A percentile compares a stretch with the other conserved stretches of the same genome.
Conservation (phyloP, 2,329 filamentous ascomycete species). For the Aureobasidium leucospermi region DNA sequence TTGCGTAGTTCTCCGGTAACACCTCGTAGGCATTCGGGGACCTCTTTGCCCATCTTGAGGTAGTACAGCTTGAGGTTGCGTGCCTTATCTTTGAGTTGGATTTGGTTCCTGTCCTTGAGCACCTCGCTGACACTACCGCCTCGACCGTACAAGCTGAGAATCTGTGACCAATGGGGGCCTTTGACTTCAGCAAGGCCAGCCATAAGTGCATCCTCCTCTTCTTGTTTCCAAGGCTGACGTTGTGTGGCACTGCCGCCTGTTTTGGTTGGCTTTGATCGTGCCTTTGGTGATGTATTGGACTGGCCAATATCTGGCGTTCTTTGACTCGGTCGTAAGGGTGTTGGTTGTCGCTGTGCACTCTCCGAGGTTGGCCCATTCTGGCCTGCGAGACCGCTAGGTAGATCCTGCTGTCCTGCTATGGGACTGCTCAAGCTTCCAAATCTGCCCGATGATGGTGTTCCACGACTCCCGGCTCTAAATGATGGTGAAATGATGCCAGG, state of each 20-base stretch:
- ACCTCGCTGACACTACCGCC: conserved; percentile 75
- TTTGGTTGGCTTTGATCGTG: conserved; percentile 45
- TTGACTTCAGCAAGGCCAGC: conserved; percentile 80
- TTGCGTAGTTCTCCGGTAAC: conserved; percentile 89
- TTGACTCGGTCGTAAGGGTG: conserved; percentile 18
- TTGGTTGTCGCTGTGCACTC: conserved; percentile 4
- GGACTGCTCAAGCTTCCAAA: conserved; percentile 1
- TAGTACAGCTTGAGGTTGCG: conserved; percentile 87
- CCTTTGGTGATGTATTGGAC: conserved; percentile 26
- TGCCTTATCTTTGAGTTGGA: conserved; percentile 88
- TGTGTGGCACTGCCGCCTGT: conserved; percentile 5
- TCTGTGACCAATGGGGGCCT: conserved; percentile 89
- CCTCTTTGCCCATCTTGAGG: conserved; percentile 82
- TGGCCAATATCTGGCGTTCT: conserved; percentile 15
- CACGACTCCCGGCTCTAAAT: neutral
- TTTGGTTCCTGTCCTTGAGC: conserved; percentile 80
- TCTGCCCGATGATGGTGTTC: neutral
- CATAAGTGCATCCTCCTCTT: conserved; percentile 87
- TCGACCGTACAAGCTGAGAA: conserved; percentile 72
- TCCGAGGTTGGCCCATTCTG: neutral
- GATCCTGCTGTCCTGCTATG: neutral
- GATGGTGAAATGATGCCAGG: conserved; percentile 1
- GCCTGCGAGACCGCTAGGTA: neutral
- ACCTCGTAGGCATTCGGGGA: conserved; percentile 78
- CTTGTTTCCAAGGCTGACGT: conserved; percentile 74